A percentile compares a stretch with the other conserved stretches of the same genome.
Conservation (phyloP, 768 basidiomycete genomes). For the Leucocoprinus leucothites region DNA sequence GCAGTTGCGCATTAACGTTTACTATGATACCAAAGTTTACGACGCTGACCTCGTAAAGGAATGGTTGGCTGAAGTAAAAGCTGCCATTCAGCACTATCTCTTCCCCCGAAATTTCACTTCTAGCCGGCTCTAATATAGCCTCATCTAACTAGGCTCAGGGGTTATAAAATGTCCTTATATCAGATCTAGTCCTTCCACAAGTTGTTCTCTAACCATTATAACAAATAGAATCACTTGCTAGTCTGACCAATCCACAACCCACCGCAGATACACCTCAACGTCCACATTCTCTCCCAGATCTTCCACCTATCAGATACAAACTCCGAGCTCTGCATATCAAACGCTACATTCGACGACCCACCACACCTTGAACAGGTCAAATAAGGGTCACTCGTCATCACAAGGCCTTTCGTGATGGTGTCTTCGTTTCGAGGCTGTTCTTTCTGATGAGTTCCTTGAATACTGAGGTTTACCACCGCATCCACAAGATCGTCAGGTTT, state of each 20-base stretch:
- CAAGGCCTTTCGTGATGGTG: slow-evolving; percentile 58
- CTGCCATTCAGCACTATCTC: slow-evolving; percentile 30
- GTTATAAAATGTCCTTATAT: not conserved
- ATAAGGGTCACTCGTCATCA: slow-evolving; percentile 35
- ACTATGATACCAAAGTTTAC: slow-evolving; percentile 47
- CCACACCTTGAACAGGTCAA: slow-evolving; percentile 63
- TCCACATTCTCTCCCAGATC: slow-evolving; percentile 65
- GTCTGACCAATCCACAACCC: slow-evolving; percentile 47
- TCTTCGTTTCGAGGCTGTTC: slow-evolving; percentile 43
- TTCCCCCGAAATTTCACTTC: slow-evolving; percentile 5
- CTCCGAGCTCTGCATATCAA: slow-evolving; percentile 21
- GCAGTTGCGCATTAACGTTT: slow-evolving; percentile 29
- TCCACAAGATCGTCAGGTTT: slow-evolving; percentile 71
- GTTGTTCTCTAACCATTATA: not conserved
- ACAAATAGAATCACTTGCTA: not conserved
- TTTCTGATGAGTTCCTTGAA: slow-evolving; percentile 30
- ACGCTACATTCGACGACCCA: slow-evolving; percentile 47
- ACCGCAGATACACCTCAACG: slow-evolving; percentile 63
- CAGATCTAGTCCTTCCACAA: too few species aligned
- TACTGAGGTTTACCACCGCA: slow-evolving; percentile 43
- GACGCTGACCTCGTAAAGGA: slow-evolving; percentile 36
- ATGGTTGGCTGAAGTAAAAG: slow-evolving; percentile 44
- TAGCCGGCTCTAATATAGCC: slow-evolving; percentile 3
- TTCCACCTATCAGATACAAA: slow-evolving; percentile 43
- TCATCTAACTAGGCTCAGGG: too few species aligned